Evolutionary conservation across 106 monocot species (phyloP).

Genomic region (Narthecium ossifragum): DNA sequence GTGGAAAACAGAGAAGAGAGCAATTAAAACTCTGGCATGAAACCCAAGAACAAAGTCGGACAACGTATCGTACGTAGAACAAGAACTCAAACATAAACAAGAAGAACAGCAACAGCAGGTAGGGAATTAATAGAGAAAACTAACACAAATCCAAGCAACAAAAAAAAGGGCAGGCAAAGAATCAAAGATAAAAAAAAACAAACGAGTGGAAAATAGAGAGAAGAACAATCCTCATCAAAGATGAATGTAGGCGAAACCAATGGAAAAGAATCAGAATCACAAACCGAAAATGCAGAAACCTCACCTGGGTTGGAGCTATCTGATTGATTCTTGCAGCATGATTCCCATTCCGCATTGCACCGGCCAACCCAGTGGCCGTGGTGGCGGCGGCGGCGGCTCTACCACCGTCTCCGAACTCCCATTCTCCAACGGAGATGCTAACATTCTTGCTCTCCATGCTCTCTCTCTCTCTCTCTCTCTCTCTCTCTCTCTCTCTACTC

Average conservation of each 20-base stretch:
- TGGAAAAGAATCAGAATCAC: not conserved
- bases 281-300: not conserved
- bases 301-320: conserved; percentile 14
- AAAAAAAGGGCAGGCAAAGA: not conserved
- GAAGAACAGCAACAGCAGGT: too few species aligned
- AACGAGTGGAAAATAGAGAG: not conserved
- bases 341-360: not conserved
- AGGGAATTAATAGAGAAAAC: too few species aligned
- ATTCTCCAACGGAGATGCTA: conserved; percentile 6
- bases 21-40: too few species aligned
- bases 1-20: too few species aligned
- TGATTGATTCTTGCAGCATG: conserved; percentile 11
- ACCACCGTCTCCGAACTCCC: not conserved
- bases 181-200: not conserved
- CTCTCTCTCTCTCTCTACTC: conserved; percentile 6
- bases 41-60: too few species aligned
- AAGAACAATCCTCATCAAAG: too few species aligned
- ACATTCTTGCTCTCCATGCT: not conserved
- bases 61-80: too few species aligned
- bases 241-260: too few species aligned
- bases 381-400: not conserved
- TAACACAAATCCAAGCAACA: too few species aligned
- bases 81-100: too few species aligned
- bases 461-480: not conserved
- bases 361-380: too few species aligned